Evolutionary conservation across 1,284 basidiomycete genomes (phyloP).

Genomic region (Tilletia walkeri): DNA sequence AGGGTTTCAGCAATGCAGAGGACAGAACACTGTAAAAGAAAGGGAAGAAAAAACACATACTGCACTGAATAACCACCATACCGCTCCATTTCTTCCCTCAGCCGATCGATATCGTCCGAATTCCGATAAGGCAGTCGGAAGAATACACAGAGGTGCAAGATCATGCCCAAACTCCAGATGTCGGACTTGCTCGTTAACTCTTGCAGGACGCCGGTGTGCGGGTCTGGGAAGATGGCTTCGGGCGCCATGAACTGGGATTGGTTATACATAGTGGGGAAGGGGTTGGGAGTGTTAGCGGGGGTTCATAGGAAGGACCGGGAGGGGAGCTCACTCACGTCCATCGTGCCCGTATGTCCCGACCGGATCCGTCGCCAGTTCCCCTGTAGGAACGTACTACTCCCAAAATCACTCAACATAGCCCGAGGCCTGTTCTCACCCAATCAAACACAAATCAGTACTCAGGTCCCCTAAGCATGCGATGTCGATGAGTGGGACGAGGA

Average conservation of each 20-base stretch:
- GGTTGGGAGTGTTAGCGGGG: not conserved
- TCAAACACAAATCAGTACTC: not conserved
- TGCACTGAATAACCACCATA: conserved; percentile 67
- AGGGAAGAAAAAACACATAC: not conserved
- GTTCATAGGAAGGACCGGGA: not conserved
- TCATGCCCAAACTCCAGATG: conserved; percentile 71
- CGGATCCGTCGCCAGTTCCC: conserved; percentile 39
- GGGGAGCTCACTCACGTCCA: conserved; percentile 58
- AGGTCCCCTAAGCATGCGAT: too few species aligned
- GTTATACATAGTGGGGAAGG: not conserved
- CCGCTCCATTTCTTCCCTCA: conserved; percentile 71
- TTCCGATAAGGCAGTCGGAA: conserved; percentile 63
- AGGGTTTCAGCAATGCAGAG: too few species aligned
- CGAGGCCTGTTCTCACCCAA: conserved; percentile 46
- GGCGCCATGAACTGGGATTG: conserved; percentile 62
- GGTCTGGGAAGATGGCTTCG: conserved; percentile 66
- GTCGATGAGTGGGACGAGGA: too few species aligned
- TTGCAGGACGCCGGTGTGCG: conserved; percentile 63
- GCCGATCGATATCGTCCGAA: conserved; percentile 63
- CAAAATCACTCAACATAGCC: conserved; percentile 90
- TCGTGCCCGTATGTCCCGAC: conserved; percentile 89
- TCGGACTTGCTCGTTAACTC: conserved; percentile 76
- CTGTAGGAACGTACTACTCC: conserved; percentile 65
- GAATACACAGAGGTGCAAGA: conserved; percentile 84
- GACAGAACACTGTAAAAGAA: too few species aligned